A percentile compares a stretch with the other conserved stretches of the same genome.
Evolutionary conservation across 768 basidiomycete species (phyloP).

Genomic region (Collybiopsis luxurians): DNA sequence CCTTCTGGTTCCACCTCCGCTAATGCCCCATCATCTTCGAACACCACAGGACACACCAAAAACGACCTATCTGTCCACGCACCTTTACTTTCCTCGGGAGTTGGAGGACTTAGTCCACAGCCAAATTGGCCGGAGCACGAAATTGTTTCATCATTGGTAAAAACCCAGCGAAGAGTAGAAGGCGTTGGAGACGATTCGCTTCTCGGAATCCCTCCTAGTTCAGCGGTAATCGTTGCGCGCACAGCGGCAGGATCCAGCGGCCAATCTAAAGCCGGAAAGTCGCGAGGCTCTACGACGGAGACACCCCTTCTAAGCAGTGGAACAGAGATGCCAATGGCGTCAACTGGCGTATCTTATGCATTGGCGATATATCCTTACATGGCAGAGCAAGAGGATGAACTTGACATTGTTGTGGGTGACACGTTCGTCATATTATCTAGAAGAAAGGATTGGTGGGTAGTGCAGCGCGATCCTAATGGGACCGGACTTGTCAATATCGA

Average conservation of each 20-base stretch:
- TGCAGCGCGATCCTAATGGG: constrained; percentile 90
- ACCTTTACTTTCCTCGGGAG: constrained; percentile 39
- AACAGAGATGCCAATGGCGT: constrained; percentile 41
- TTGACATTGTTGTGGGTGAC: constrained; percentile 94
- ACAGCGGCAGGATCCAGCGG: neutral
- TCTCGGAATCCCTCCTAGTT: neutral
- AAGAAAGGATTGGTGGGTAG: constrained; percentile 99
- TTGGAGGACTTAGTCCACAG: constrained; percentile 51
- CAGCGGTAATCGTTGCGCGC: neutral
- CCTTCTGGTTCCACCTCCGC: neutral
- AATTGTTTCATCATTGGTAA: constrained; percentile 55
- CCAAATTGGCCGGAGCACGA: constrained; percentile 74
- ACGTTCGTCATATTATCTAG: constrained; percentile 92
- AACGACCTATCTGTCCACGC: constrained; percentile 54
- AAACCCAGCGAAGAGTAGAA: constrained; percentile 32
- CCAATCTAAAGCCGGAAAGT: neutral
- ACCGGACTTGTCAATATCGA: constrained; percentile 77
- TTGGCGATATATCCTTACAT: constrained; percentile 99
- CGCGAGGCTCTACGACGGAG: neutral
- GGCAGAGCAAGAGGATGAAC: constrained; percentile 98
- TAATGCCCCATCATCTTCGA: constrained; percentile 30
- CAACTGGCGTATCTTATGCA: constrained; percentile 81
- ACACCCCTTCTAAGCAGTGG: constrained; percentile 6
- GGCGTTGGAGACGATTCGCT: constrained; percentile 34
- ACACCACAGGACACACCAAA: constrained; percentile 45